Percentiles rank a stretch among this genome's conserved stretches.
Conservation (phyloP, 345 rosid genomes). For the rapeseed (Brassica napus) region DNA sequence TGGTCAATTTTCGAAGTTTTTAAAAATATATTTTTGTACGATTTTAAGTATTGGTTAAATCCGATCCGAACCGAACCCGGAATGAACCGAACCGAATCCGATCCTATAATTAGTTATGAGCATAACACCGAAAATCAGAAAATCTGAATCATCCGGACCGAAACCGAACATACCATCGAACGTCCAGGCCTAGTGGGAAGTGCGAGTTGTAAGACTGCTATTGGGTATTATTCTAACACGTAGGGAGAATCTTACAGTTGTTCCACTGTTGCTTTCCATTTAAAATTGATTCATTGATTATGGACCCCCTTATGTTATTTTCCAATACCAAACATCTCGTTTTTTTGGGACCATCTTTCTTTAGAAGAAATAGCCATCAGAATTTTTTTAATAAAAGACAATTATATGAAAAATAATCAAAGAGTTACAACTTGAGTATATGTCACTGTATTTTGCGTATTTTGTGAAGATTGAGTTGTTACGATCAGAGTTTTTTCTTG, state of each 20-base stretch:
- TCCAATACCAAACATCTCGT: conserved; percentile 26
- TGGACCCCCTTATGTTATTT: conserved; percentile 31
- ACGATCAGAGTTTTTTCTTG: background rate
- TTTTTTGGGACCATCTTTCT: conserved; percentile 6
- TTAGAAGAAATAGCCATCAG: background rate
- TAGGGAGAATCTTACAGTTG: conserved; percentile 40
- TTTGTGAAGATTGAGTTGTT: background rate
- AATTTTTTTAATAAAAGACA: too few species aligned
- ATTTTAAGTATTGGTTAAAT: too few species aligned
- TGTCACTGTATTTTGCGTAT: background rate
- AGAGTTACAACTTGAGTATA: background rate
- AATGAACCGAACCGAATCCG: too few species aligned
- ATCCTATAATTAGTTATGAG: too few species aligned
- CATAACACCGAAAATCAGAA: too few species aligned
- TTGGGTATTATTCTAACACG: conserved; percentile 40
- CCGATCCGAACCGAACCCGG: too few species aligned
- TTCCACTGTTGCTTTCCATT: conserved; percentile 36
- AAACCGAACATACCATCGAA: too few species aligned
- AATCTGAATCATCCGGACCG: too few species aligned
- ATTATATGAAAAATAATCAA: background rate
- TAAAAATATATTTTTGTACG: too few species aligned
- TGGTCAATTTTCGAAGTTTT: too few species aligned
- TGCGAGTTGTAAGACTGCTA: conserved; percentile 32
- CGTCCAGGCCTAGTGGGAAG: background rate
- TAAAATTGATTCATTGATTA: conserved; percentile 7